Conservation (phyloP, 2,329 filamentous ascomycete genomes). For the Cryphonectria nitschkei region DNA sequence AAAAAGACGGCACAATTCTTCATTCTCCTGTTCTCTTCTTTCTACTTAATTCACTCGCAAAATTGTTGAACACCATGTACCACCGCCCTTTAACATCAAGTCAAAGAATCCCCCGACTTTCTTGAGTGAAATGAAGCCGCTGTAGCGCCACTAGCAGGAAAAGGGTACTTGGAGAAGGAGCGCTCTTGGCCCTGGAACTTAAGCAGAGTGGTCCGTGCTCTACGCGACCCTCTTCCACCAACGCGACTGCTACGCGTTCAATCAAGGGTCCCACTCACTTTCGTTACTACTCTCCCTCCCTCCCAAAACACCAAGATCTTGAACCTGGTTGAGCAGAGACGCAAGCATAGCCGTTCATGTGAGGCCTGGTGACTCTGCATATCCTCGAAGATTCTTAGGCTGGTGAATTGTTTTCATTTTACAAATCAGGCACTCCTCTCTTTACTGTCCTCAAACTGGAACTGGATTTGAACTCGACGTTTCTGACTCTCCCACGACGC, state of each 20-base stretch:
- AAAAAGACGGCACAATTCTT: background rate
- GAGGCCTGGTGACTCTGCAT: background rate
- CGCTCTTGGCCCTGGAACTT: conserved; percentile 1
- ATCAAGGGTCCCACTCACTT: conserved; percentile 9
- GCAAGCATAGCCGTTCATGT: background rate
- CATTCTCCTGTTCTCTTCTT: background rate
- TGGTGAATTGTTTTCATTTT: background rate
- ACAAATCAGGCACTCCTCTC: background rate
- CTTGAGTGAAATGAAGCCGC: background rate
- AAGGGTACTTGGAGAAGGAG: background rate
- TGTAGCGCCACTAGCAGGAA: background rate
- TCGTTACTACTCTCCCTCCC: background rate
- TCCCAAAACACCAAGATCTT: background rate
- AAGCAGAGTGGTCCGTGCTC: conserved; percentile 14
- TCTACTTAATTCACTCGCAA: background rate
- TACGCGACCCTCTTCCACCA: conserved; percentile 2
- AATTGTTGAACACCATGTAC: background rate
- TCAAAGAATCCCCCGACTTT: background rate
- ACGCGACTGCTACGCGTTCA: conserved; percentile 17
- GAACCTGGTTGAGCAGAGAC: background rate
- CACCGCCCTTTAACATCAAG: too few species aligned
- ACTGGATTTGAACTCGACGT: background rate
- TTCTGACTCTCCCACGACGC: background rate
- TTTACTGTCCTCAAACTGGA: background rate
- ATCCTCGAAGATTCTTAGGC: background rate